A percentile compares a stretch with the other conserved stretches of the same genome.
These are phyloP conservation scores for Tylopilus cervinicoccineus DNA, from an alignment of 768 basidiomycete genomes.

Conservation along the genomic window DNA sequence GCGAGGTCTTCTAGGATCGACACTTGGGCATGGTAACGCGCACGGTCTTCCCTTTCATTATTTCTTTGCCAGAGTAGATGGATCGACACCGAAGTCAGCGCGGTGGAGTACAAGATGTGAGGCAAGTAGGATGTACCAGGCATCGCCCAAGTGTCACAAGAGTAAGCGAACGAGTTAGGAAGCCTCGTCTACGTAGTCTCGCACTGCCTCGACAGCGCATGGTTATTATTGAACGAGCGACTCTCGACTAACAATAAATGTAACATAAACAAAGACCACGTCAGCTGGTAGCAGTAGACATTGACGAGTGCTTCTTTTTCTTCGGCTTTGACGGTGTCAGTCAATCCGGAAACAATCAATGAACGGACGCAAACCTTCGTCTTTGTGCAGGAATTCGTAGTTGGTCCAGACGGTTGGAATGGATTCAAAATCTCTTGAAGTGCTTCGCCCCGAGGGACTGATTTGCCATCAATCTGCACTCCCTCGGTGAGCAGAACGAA, in stretches of 20 bases:
- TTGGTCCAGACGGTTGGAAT: conserved; percentile 4
- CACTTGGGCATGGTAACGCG: conserved; percentile 51
- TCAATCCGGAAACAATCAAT: conserved; percentile 5
- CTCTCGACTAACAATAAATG: neutral
- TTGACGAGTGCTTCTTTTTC: conserved; percentile 13
- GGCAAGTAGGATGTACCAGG: conserved; percentile 48
- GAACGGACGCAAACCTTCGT: conserved; percentile 9
- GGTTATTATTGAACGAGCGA: neutral
- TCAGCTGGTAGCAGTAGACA: conserved; percentile 4
- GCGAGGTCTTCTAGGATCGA: conserved; percentile 61
- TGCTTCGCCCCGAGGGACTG: conserved; percentile 17
- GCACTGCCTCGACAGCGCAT: neutral
- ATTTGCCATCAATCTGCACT: conserved; percentile 23
- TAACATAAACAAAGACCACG: neutral
- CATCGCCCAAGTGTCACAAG: conserved; percentile 13
- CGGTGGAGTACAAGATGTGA: conserved; percentile 61
- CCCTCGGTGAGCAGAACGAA: conserved; percentile 24
- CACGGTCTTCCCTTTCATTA: conserved; percentile 47
- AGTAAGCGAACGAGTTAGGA: neutral
- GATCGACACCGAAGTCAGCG: conserved; percentile 62
- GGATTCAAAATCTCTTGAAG: conserved; percentile 21
- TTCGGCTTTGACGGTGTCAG: conserved; percentile 8
- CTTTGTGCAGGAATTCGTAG: conserved; percentile 4
- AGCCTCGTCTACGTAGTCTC: neutral
- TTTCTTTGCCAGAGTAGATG: conserved; percentile 58